These are phyloP conservation scores for Beauveria pseudobassiana DNA, from an alignment of 2,329 filamentous ascomycete genomes.

Conservation along the genomic window DNA sequence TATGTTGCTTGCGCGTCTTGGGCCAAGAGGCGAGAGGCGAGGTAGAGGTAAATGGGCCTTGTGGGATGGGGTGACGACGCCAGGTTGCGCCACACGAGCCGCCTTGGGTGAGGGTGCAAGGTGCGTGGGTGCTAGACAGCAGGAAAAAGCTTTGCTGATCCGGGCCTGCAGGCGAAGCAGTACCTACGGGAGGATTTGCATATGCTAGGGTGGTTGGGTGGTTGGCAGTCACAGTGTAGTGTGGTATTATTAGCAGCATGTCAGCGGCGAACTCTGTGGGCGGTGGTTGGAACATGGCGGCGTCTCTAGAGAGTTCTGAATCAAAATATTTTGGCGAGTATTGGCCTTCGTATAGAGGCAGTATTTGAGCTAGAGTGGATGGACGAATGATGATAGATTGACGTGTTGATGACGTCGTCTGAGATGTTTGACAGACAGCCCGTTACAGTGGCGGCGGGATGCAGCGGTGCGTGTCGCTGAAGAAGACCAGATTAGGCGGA, in stretches of 20 bases:
- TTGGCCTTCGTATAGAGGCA: too few relatives aligned
- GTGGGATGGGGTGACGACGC: conserved; percentile 6
- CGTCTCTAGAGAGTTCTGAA: background rate
- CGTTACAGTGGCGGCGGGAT: background rate
- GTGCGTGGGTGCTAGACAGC: too few relatives aligned
- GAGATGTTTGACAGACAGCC: background rate
- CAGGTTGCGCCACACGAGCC: conserved; percentile 2
- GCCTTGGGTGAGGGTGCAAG: background rate
- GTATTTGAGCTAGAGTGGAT: too few relatives aligned
- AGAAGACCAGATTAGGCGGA: background rate
- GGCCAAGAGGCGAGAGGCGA: conserved; percentile 2
- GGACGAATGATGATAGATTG: too few relatives aligned
- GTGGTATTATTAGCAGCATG: conserved; percentile 7
- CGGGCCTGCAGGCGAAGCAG: background rate
- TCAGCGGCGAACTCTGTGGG: background rate
- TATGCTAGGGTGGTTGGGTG: background rate
- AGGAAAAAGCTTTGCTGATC: background rate
- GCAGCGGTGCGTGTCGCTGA: background rate
- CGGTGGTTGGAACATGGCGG: background rate
- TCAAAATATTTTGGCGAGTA: background rate
- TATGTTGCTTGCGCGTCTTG: conserved; percentile 6
- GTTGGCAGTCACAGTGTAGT: background rate
- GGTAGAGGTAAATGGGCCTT: background rate
- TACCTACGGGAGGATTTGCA: background rate
- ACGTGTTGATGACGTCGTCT: background rate